Evolutionary conservation across 1,284 basidiomycete species (phyloP).

Genomic region (Anthracocystis walkeri): DNA sequence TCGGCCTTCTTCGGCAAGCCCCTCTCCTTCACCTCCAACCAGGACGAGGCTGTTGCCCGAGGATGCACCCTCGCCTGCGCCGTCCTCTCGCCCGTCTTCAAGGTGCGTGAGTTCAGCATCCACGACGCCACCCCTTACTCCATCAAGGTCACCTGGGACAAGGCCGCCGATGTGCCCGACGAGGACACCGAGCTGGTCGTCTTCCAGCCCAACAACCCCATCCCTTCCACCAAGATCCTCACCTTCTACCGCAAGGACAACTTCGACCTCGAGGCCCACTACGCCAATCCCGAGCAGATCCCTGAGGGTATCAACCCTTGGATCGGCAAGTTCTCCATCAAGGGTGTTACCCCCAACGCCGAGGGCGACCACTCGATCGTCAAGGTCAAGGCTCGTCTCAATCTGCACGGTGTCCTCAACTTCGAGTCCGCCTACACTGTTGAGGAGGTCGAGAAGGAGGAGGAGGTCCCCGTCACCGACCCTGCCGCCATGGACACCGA

Average conservation of each 20-base stretch:
- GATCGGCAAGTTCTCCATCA: conserved; percentile 66
- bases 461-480: conserved; percentile 65
- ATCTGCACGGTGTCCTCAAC: conserved; percentile 68
- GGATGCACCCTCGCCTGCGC: conserved; percentile 69
- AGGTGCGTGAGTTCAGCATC: conserved; percentile 67
- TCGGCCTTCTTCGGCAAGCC: conserved; percentile 59
- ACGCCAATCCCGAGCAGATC: conserved; percentile 59
- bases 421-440: conserved; percentile 68
- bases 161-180: conserved; percentile 67
- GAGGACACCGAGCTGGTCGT: conserved; percentile 69
- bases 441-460: conserved; percentile 69
- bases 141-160: conserved; percentile 69
- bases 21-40: conserved; percentile 68
- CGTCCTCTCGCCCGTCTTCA: conserved; percentile 68
- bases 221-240: conserved; percentile 69
- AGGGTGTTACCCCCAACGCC: conserved; percentile 67
- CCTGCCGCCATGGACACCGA: conserved; percentile 61
- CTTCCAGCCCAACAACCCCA: conserved; percentile 69
- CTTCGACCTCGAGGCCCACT: conserved; percentile 66
- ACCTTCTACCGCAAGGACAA: conserved; percentile 70
- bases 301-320: conserved; percentile 66
- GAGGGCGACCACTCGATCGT: conserved; percentile 69
- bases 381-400: conserved; percentile 69
- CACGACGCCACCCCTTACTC: conserved; percentile 68
- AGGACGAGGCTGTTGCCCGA: conserved; percentile 68